Evolutionary conservation across 2,329 filamentous ascomycete species (phyloP).

Genomic region (Claviceps fusiformis): DNA sequence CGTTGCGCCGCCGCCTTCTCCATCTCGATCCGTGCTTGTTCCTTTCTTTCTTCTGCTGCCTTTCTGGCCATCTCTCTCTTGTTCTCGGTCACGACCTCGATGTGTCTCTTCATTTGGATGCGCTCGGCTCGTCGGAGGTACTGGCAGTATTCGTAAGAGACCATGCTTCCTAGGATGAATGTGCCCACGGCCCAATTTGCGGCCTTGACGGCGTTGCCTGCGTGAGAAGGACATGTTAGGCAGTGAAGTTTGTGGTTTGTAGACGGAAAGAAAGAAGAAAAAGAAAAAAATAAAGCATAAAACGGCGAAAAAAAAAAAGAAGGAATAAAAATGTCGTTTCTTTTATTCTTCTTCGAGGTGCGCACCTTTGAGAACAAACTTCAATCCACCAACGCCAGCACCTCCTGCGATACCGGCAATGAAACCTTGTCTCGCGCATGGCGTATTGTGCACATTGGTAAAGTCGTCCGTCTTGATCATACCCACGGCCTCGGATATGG

Average conservation of each 20-base stretch:
- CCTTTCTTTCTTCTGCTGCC: conserved; percentile 28
- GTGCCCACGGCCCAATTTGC: conserved; percentile 77
- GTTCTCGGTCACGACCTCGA: conserved; percentile 49
- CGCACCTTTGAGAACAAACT: conserved; percentile 62
- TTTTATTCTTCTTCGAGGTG: background rate
- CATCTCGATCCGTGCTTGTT: conserved; percentile 17
- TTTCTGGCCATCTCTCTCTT: conserved; percentile 32
- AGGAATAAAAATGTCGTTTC: background rate
- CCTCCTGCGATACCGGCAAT: conserved; percentile 73
- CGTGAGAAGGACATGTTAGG: background rate
- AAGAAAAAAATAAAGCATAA: too few relatives aligned
- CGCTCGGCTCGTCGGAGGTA: conserved; percentile 60
- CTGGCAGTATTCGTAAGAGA: conserved; percentile 75
- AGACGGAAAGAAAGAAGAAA: background rate
- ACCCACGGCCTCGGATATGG: conserved; percentile 47
- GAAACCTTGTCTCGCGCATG: conserved; percentile 72
- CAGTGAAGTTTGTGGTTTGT: background rate
- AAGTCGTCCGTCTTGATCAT: conserved; percentile 58
- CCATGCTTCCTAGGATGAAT: conserved; percentile 56
- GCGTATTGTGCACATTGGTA: conserved; percentile 58
- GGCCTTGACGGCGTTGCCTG: conserved; percentile 31
- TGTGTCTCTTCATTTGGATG: conserved; percentile 70
- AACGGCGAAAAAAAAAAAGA: background rate
- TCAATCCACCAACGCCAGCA: conserved; percentile 59
- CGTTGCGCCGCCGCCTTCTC: conserved; percentile 23